phyloP scores from a whole-genome alignment of 73 alveolate species.

The Blepharisma stoltei region DNA sequence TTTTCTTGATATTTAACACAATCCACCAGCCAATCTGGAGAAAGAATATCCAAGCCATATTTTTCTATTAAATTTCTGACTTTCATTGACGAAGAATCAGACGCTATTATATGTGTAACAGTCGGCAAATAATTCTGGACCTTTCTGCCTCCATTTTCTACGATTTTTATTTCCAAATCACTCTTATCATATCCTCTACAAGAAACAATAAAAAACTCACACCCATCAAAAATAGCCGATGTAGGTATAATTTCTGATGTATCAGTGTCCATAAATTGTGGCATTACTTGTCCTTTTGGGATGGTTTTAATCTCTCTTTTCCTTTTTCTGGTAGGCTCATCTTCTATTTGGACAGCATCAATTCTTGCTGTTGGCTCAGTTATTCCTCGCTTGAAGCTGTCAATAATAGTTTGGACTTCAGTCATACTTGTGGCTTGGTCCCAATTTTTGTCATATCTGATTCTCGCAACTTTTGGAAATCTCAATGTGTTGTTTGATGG shows the following conservation, averaged over 20 bases:
- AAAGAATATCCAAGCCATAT: conserved; percentile 65
- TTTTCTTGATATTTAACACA: conserved; percentile 70
- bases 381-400: conserved; percentile 70
- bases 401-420: conserved; percentile 77
- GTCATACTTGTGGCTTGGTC: conserved; percentile 72
- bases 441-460: conserved; percentile 94
- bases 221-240: conserved; percentile 82
- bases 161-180: conserved; percentile 80
- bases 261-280: conserved; percentile 85
- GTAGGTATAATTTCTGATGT: conserved; percentile 65
- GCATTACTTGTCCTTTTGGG: conserved; percentile 66
- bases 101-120: conserved; percentile 87
- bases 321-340: conserved; percentile 48
- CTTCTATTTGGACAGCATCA: conserved; percentile 55
- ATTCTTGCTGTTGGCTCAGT: conserved; percentile 61
- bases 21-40: conserved; percentile 84
- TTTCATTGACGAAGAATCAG: conserved; percentile 64
- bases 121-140: conserved; percentile 76
- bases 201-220: conserved; percentile 78
- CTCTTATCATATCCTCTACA: conserved; percentile 66
- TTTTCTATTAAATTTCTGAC: conserved; percentile 67
- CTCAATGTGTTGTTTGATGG: conserved; percentile 90
- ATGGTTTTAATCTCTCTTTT: conserved; percentile 52
- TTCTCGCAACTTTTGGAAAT: conserved; percentile 91
- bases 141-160: conserved; percentile 91